Percentiles rank a stretch among this genome's conserved stretches.
Evolutionary conservation across 2,329 filamentous ascomycete species (phyloP).

Genomic region (Hypoxylon sp.): DNA sequence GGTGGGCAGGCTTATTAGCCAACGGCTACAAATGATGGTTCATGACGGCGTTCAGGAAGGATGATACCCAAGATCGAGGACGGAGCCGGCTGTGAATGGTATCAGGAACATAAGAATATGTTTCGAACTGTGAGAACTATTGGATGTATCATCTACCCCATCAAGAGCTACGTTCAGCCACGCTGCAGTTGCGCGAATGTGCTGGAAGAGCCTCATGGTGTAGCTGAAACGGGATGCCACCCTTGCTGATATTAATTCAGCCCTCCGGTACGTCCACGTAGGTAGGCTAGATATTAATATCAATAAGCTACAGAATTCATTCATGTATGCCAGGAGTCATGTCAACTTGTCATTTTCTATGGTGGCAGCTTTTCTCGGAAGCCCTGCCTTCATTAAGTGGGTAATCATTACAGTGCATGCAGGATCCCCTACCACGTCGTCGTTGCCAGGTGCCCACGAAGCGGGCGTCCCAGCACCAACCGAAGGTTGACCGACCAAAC

Average conservation of each 20-base stretch:
- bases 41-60: constrained; percentile 44
- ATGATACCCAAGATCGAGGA: constrained; percentile 46
- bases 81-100: constrained; percentile 20
- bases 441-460: too few species aligned
- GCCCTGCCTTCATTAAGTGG: neutral
- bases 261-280: neutral
- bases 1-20: constrained; percentile 20
- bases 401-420: neutral
- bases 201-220: neutral
- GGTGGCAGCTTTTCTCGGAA: neutral
- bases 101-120: neutral
- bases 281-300: neutral
- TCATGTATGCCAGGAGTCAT: neutral
- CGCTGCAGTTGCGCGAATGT: neutral
- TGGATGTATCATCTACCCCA: neutral
- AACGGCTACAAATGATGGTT: constrained; percentile 17
- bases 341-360: neutral
- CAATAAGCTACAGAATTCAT: neutral
- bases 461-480: too few species aligned
- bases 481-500: too few species aligned
- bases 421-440: neutral
- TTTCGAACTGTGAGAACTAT: neutral
- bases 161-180: neutral
- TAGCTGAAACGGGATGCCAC: neutral
- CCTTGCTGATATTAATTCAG: neutral